Percentiles rank a stretch among this genome's conserved stretches.
These are phyloP conservation scores for Microbotryum violaceum DNA, from an alignment of 1,284 basidiomycete genomes.

Conservation along the genomic window DNA sequence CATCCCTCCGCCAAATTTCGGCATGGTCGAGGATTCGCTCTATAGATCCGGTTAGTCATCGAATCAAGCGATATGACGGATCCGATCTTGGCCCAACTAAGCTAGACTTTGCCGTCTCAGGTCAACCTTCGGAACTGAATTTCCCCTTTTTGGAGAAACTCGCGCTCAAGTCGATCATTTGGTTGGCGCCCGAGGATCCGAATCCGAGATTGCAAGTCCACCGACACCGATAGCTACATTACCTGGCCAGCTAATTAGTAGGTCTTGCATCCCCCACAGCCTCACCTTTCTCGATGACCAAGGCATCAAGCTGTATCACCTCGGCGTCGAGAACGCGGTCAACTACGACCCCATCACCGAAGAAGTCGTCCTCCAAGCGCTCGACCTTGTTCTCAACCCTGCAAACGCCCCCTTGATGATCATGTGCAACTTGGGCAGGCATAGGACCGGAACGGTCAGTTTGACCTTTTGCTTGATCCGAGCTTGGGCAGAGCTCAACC, in stretches of 20 bases:
- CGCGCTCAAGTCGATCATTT: conserved; percentile 46
- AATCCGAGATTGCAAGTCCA: conserved; percentile 45
- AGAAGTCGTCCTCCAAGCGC: conserved; percentile 48
- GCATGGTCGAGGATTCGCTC: conserved; percentile 49
- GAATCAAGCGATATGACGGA: conserved; percentile 35
- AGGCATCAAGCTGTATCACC: conserved; percentile 38
- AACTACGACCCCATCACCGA: conserved; percentile 45
- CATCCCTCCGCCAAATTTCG: conserved; percentile 49
- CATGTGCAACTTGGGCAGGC: conserved; percentile 50
- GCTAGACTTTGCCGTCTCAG: conserved; percentile 49
- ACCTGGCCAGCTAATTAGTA: background rate
- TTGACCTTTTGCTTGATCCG: background rate
- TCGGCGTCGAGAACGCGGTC: conserved; percentile 42
- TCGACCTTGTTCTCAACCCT: conserved; percentile 47
- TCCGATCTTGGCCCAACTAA: conserved; percentile 31
- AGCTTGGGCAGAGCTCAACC: too few relatives aligned
- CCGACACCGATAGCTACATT: background rate
- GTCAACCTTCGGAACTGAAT: conserved; percentile 49
- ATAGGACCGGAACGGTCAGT: conserved; percentile 47
- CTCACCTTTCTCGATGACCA: conserved; percentile 29
- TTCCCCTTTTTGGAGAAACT: conserved; percentile 50
- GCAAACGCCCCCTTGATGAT: conserved; percentile 47
- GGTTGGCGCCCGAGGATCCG: conserved; percentile 50
- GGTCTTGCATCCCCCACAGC: conserved; percentile 5
- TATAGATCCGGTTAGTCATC: conserved; percentile 43